phyloP scores from a whole-genome alignment of 306 rosid genomes.

The Trifolium subterraneum region DNA sequence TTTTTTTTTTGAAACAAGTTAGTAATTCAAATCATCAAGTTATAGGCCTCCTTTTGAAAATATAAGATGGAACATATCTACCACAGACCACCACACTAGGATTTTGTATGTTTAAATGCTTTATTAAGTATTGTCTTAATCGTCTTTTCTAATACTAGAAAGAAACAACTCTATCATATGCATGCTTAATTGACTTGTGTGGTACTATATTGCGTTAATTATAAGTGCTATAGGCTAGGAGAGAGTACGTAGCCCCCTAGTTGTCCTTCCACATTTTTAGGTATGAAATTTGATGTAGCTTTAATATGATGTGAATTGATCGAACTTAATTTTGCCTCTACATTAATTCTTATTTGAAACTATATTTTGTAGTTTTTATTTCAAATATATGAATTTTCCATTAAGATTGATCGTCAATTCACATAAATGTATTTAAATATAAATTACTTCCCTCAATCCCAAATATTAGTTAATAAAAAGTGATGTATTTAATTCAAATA shows the following conservation, averaged over 20 bases:
- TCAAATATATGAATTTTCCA: no score
- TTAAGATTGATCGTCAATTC: no score
- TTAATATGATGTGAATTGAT: no score
- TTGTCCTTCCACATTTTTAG: not conserved
- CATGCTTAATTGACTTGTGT: slow-evolving; percentile 27
- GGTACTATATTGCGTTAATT: slow-evolving; percentile 1
- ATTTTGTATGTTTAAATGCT: slow-evolving; percentile 25
- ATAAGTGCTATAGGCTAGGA: not conserved
- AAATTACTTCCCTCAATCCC: no score
- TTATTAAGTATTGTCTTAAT: slow-evolving; percentile 33
- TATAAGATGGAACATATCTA: slow-evolving; percentile 23
- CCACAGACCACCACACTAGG: slow-evolving; percentile 31
- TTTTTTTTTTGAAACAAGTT: no score
- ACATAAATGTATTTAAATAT: no score
- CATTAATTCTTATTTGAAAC: not conserved
- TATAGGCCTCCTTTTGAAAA: slow-evolving; percentile 1
- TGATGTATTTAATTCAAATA: no score
- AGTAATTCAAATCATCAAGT: slow-evolving; percentile 2
- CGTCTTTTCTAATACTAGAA: slow-evolving; percentile 32
- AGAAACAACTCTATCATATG: slow-evolving; percentile 38
- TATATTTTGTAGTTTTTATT: no score
- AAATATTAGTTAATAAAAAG: no score
- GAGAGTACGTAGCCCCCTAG: no score
- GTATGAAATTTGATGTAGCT: not conserved
- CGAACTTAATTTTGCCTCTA: no score